Evolutionary conservation across 2,329 filamentous ascomycete genomes (phyloP).

Genomic region (Scedosporium boydii): DNA sequence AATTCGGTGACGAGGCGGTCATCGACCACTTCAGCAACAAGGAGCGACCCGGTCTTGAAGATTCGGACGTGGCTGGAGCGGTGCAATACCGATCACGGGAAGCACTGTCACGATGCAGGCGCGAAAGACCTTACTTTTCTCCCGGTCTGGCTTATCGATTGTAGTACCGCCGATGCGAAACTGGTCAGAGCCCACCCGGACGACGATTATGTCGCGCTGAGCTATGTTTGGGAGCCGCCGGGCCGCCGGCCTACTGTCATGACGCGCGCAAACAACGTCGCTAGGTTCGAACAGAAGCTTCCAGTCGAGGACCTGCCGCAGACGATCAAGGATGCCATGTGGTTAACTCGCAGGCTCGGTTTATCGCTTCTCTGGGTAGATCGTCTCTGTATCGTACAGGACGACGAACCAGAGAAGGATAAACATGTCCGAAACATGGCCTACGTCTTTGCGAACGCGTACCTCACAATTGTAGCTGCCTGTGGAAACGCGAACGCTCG

Average conservation of each 20-base stretch:
- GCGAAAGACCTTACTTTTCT: constrained; percentile 23
- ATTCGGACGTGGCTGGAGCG: constrained; percentile 33
- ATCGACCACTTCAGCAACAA: constrained; percentile 8
- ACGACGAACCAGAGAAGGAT: constrained; percentile 28
- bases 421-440: constrained; percentile 34
- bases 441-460: constrained; percentile 33
- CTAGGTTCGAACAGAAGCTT: constrained; percentile 23
- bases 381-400: constrained; percentile 34
- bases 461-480: constrained; percentile 33
- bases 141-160: constrained; percentile 31
- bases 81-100: constrained; percentile 30
- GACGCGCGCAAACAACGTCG: constrained; percentile 25
- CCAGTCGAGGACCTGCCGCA: constrained; percentile 28
- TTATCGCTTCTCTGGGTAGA: constrained; percentile 37
- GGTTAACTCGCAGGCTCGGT: constrained; percentile 31
- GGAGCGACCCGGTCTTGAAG: constrained; percentile 25
- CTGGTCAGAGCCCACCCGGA: constrained; percentile 27
- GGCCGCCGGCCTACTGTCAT: constrained; percentile 17
- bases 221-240: constrained; percentile 31
- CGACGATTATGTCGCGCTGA: constrained; percentile 34
- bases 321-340: constrained; percentile 34
- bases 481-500: constrained; percentile 29
- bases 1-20: background rate
- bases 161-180: constrained; percentile 21
- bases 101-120: constrained; percentile 25